Evolutionary conservation across 345 rosid genomes (phyloP).

Genomic region (Pistacia vera): DNA sequence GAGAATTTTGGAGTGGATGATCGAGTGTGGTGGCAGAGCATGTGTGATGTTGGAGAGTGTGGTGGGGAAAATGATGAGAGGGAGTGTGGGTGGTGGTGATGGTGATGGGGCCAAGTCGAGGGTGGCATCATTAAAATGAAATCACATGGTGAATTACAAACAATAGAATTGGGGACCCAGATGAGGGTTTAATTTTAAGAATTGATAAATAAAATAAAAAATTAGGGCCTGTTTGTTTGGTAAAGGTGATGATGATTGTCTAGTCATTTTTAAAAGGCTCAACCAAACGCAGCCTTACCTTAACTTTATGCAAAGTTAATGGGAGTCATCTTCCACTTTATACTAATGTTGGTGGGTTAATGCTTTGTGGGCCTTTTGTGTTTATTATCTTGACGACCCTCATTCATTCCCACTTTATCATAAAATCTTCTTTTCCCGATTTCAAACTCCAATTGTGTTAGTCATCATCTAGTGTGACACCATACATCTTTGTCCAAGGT

Average conservation of each 20-base stretch:
- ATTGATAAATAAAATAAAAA: not conserved
- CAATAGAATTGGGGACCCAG: too few relatives aligned
- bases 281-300: not conserved
- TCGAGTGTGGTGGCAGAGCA: constrained; percentile 58
- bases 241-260: not conserved
- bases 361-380: constrained; percentile 39
- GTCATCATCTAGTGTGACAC: not conserved
- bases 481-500: not conserved
- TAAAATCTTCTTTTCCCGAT: not conserved
- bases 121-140: constrained; percentile 18
- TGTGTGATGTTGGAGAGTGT: constrained; percentile 48
- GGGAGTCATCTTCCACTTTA: constrained; percentile 13
- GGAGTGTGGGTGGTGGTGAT: constrained; percentile 11
- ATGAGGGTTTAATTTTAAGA: not conserved
- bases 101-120: constrained; percentile 22
- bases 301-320: constrained; percentile 7
- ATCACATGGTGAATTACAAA: constrained; percentile 23
- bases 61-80: constrained; percentile 29
- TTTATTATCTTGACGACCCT: not conserved
- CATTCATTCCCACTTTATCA: not conserved
- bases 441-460: not conserved
- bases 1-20: constrained; percentile 5
- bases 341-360: constrained; percentile 17
- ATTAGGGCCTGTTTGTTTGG: not conserved
- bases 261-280: not conserved